Evolutionary conservation across 2,329 filamentous ascomycete genomes (phyloP).

Genomic region (Zymoseptoria crescenta): DNA sequence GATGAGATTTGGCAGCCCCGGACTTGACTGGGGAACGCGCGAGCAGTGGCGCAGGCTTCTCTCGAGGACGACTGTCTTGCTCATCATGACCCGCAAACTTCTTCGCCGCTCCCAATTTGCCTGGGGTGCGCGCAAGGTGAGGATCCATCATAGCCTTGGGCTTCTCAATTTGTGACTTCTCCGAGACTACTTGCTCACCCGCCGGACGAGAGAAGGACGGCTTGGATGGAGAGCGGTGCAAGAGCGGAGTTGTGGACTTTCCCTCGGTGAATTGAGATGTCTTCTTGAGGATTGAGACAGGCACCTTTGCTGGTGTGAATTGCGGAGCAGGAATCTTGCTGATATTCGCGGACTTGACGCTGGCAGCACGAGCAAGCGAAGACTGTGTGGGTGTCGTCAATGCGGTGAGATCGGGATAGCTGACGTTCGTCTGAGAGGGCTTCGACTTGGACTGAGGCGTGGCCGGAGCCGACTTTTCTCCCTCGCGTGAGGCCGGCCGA

Average conservation of each 20-base stretch:
- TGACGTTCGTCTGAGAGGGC: constrained; percentile 34
- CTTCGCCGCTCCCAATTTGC: constrained; percentile 10
- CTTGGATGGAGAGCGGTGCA: constrained; percentile 25
- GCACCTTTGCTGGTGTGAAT: constrained; percentile 20
- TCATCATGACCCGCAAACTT: constrained; percentile 3
- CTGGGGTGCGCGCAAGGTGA: constrained; percentile 23
- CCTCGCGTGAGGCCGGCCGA: constrained; percentile 48
- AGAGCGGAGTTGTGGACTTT: constrained; percentile 16
- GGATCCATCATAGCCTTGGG: constrained; percentile 14
- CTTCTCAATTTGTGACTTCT: constrained; percentile 5
- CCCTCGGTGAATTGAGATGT: constrained; percentile 3
- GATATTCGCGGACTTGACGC: constrained; percentile 40
- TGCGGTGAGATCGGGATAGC: constrained; percentile 42
- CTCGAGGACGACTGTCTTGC: constrained; percentile 1
- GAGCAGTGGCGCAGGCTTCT: constrained; percentile 21
- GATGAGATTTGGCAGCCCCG: neutral
- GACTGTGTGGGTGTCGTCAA: constrained; percentile 74
- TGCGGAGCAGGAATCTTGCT: constrained; percentile 25
- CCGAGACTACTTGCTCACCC: neutral
- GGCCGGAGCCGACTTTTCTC: constrained; percentile 34
- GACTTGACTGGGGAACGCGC: constrained; percentile 24
- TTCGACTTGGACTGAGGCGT: constrained; percentile 41
- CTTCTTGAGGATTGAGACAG: constrained; percentile 5
- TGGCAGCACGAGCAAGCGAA: constrained; percentile 56
- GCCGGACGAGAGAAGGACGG: constrained; percentile 9